Conservation (phyloP, 2,329 filamentous ascomycete species). For the Hypoxylon sp. region DNA sequence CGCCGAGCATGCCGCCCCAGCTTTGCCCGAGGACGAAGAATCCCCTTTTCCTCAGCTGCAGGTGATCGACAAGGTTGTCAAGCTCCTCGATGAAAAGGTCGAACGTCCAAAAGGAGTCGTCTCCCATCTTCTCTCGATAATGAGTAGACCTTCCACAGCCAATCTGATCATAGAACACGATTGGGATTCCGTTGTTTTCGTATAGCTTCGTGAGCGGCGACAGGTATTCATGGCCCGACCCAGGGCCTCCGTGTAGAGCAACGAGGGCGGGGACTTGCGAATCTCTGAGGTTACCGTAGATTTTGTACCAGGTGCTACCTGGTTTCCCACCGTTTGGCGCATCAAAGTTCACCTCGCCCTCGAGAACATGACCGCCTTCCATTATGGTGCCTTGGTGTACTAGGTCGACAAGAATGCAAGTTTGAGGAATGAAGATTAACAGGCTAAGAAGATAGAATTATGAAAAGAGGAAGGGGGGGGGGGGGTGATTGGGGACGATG, state of each 20-base stretch:
- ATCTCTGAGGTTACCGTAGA: conserved; percentile 12
- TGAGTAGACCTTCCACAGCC: conserved; percentile 17
- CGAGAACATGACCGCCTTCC: too few relatives aligned
- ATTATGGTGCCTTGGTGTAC: too few relatives aligned
- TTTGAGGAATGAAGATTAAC: too few relatives aligned
- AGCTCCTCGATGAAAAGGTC: conserved; percentile 16
- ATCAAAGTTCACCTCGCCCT: too few relatives aligned
- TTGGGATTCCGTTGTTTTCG: not conserved
- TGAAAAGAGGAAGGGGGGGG: too few relatives aligned
- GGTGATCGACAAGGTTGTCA: conserved; percentile 16
- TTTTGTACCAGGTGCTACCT: conserved; percentile 6
- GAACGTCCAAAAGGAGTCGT: conserved; percentile 16
- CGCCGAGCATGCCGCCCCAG: conserved; percentile 9
- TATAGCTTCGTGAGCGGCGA: not conserved
- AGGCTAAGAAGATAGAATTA: too few relatives aligned
- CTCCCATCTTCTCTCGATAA: conserved; percentile 6
- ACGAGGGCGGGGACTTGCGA: conserved; percentile 11
- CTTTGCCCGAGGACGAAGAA: conserved; percentile 16
- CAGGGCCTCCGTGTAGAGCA: conserved; percentile 19
- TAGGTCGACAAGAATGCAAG: too few relatives aligned
- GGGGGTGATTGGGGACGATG: too few relatives aligned
- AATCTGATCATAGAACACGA: conserved; percentile 25
- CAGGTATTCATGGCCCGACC: conserved; percentile 20
- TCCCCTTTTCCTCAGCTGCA: conserved; percentile 11
- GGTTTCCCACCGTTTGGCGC: too few relatives aligned